Evolutionary conservation across 345 rosid species (phyloP).

Genomic region (Citrus medica): DNA sequence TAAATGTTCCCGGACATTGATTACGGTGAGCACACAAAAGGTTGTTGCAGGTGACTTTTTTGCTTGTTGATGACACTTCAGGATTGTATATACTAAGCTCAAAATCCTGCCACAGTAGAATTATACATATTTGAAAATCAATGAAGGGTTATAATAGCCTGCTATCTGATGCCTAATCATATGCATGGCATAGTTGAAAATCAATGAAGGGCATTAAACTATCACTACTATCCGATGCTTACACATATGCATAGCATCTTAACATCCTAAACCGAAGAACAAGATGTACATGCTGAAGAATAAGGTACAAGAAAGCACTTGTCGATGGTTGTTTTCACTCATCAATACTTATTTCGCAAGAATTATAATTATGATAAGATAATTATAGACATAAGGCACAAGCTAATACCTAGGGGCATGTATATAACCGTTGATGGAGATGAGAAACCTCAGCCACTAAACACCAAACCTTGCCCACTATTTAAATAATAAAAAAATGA

Average conservation of each 20-base stretch:
- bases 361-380: neutral
- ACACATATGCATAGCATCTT: neutral
- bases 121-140: conserved; percentile 12
- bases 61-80: conserved; percentile 60
- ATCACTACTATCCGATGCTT: neutral
- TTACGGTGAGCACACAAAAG: conserved; percentile 57
- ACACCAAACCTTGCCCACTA: no score
- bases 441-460: no score
- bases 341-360: neutral
- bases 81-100: conserved; percentile 72
- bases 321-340: neutral
- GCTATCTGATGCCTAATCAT: no score
- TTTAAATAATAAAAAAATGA: no score
- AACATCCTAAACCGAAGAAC: neutral
- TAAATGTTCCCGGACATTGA: conserved; percentile 63
- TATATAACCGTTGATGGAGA: neutral
- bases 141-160: neutral
- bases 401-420: neutral
- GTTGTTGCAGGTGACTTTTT: conserved; percentile 72
- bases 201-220: conserved; percentile 3
- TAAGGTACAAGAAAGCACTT: neutral
- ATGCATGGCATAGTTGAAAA: conserved; percentile 4
- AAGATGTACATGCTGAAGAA: neutral
- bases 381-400: neutral
- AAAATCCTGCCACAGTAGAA: conserved; percentile 47